Evolutionary conservation across 768 basidiomycete genomes (phyloP).

Genomic region (Pleurotus pulmonarius): DNA sequence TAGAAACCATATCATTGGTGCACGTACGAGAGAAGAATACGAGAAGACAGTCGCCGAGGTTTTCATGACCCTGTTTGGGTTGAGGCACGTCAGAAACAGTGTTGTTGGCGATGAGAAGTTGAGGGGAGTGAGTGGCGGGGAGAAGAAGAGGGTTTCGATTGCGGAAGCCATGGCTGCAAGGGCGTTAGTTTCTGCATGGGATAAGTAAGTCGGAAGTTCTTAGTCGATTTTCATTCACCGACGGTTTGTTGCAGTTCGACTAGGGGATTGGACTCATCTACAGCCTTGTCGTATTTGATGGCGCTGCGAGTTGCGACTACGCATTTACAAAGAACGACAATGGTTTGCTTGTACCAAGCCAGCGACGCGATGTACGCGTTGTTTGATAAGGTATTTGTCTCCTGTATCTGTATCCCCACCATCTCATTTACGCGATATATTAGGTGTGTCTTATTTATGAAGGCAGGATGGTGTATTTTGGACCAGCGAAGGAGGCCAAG

Average conservation of each 20-base stretch:
- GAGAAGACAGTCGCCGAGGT: conserved; percentile 51
- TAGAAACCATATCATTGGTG: conserved; percentile 21
- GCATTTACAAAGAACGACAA: conserved; percentile 44
- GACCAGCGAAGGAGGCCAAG: conserved; percentile 51
- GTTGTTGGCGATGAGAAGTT: conserved; percentile 64
- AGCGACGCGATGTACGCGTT: conserved; percentile 36
- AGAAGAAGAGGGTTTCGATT: conserved; percentile 82
- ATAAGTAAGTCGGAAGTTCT: conserved; percentile 49
- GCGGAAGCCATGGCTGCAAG: conserved; percentile 63
- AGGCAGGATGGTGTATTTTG: conserved; percentile 53
- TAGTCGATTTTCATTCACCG: conserved; percentile 9
- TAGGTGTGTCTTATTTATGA: conserved; percentile 51
- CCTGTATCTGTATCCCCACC: no score
- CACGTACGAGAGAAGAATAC: conserved; percentile 37
- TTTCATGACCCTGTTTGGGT: conserved; percentile 67
- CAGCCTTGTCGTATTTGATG: conserved; percentile 59
- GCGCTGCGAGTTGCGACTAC: conserved; percentile 50
- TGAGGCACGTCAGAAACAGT: conserved; percentile 68
- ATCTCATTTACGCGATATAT: no score
- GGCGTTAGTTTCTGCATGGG: conserved; percentile 66
- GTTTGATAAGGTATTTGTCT: conserved; percentile 51
- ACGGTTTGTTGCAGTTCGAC: conserved; percentile 36
- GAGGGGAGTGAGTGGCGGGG: conserved; percentile 63
- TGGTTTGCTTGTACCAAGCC: conserved; percentile 63
- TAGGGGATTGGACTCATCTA: conserved; percentile 49